Evolutionary conservation across 257 asterid species (phyloP).

Genomic region (Solanum microdontum): DNA sequence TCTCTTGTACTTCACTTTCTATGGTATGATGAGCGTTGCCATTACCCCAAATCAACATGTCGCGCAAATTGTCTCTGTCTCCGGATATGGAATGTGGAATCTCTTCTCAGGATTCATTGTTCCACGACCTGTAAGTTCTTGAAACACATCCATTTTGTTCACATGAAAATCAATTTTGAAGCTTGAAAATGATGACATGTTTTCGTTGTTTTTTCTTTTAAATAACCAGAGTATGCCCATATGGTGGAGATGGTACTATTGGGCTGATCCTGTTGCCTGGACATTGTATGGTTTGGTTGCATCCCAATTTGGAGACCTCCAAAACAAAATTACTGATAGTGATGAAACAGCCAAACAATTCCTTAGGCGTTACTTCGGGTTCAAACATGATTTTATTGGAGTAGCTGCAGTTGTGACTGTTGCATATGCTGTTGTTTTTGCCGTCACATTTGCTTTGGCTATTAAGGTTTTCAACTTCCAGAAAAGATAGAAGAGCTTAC

Average conservation of each 20-base stretch:
- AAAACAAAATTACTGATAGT: not conserved
- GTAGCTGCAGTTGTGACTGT: not conserved
- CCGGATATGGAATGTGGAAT: not conserved
- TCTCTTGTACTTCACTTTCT: not conserved
- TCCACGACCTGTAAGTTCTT: not conserved
- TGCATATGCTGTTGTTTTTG: not conserved
- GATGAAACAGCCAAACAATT: not conserved
- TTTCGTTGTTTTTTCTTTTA: not conserved
- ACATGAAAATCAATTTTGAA: not conserved
- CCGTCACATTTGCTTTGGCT: not conserved
- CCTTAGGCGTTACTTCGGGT: not conserved
- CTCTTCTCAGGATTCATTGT: not conserved
- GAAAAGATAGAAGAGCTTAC: not conserved
- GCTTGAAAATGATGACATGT: not conserved
- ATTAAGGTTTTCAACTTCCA: not conserved
- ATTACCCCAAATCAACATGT: not conserved
- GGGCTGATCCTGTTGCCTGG: not conserved
- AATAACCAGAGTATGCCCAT: not conserved
- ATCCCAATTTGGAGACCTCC: not conserved
- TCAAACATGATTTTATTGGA: not conserved
- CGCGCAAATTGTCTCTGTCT: not conserved
- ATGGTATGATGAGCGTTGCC: not conserved
- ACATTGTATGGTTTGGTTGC: not conserved
- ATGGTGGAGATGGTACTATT: not conserved
- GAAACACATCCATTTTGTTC: not conserved